A percentile compares a stretch with the other conserved stretches of the same genome.
Conservation (phyloP, 2,329 filamentous ascomycete genomes). For the Penicillium sp. region DNA sequence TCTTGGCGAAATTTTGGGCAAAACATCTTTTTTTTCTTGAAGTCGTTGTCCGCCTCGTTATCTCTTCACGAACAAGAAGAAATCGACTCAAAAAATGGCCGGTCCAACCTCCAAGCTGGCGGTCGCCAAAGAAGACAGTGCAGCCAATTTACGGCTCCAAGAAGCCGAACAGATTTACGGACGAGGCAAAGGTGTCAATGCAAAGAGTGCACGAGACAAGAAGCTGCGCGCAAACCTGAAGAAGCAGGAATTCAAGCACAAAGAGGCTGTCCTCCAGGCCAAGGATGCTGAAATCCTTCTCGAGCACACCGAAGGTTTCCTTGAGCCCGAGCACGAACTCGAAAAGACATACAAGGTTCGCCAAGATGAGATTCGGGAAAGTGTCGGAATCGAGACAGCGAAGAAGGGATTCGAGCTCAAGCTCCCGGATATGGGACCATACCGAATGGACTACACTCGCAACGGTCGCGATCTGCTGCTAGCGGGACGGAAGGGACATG, state of each 20-base stretch:
- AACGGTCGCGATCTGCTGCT: constrained; percentile 86
- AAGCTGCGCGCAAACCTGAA: constrained; percentile 82
- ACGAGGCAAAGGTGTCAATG: constrained; percentile 73
- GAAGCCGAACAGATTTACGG: constrained; percentile 77
- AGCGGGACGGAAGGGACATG: constrained; percentile 87
- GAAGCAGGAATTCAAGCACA: constrained; percentile 77
- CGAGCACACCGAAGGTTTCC: constrained; percentile 80
- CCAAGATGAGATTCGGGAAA: constrained; percentile 78
- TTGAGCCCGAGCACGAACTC: constrained; percentile 84
- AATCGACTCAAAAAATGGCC: constrained; percentile 28
- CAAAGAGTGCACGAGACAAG: constrained; percentile 78
- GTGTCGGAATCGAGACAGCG: constrained; percentile 78
- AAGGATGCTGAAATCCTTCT: constrained; percentile 95
- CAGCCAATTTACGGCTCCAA: constrained; percentile 41
- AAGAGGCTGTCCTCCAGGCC: constrained; percentile 76
- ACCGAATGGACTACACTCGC: constrained; percentile 82
- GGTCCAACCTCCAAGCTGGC: constrained; percentile 30
- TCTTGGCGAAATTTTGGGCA: constrained; percentile 42
- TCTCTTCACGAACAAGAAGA: constrained; percentile 7
- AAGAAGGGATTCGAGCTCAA: constrained; percentile 92
- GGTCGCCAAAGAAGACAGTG: constrained; percentile 37
- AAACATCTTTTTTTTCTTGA: constrained; percentile 23
- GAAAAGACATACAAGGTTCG: constrained; percentile 91
- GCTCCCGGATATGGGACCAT: constrained; percentile 80
- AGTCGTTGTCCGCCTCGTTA: constrained; percentile 8